Base-by-base conservation (phyloP, 1,284 basidiomycete genomes). In the Ceratobasidium sp. region DNA sequence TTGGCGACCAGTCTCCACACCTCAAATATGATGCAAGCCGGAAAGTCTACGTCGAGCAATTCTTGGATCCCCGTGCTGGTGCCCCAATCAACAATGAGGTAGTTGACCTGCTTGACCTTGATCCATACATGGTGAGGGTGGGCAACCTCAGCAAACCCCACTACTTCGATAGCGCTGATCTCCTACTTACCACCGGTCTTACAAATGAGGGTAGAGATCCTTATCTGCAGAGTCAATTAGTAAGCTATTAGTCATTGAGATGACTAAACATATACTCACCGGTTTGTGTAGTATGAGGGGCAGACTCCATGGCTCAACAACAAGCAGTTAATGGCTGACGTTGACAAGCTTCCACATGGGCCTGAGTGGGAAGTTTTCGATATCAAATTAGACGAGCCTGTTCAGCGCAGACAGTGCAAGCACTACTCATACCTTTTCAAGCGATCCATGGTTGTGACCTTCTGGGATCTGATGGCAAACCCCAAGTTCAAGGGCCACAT, bases 381-480 rank as follows among this genome's bases (percentile, higher is more conserved):
- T 5, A 43, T 68, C 13, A 43, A 39, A 5, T 24, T 54, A 3
- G 22, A 27, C 49, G 34, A n/a, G 34, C 27, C 48, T 7, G 29
- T 39, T 13, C 27, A 39, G n/a, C 29, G n/a, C 19, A 19, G 16
- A 22, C 1, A 16, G 16, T 6, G 46, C 5, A 19, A 19, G n/a
- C 61, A 46, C 13, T 8, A 2, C 13, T 49, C 48, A 1, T 68
- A 68, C 51, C 65, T 68, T 2, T 68, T 68, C 39, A 39, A 13
- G 8, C 65, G 65, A 27, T 37, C 31, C 16, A 22, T 68, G 19
- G 16, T 68, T 1, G 65, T 19, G 3, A 41, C 39, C 2, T n/a
- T 54, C 34, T 51, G 31, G 9, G 65, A 56, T 19, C 48, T 77
- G 1, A n/a, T 77, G 16, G 65, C 59, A 8, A 74, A 77, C 34